Evolutionary conservation across 1,139 yeast genomes (phyloP), one percentile per base, ranked within the genome.

Genomic region (Komagataea norvegica): DNA sequence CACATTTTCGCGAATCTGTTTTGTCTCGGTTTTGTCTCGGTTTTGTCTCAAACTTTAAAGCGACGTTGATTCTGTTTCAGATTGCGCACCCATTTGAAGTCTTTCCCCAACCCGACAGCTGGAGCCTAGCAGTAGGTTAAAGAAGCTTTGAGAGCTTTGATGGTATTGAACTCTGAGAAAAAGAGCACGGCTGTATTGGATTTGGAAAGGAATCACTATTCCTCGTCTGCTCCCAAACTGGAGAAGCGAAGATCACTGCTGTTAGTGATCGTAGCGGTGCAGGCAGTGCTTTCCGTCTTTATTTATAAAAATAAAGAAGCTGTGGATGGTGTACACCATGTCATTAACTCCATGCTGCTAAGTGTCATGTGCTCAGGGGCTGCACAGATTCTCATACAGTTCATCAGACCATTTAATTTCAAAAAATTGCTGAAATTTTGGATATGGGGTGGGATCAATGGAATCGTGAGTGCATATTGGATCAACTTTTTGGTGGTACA

Each of bases 391-490:
- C 52, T 74, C 19, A 73, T 69, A 42, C 83, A 77, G 51, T 65
- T 65, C 37, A 58, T 65, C 47, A 63, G 63, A 40, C 64, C 67
- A 31, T 66, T 67, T 41, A 65, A 65, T 38, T 49, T 65, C 14
- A 64, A 60, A 38, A 64, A 66, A 36, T 62, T 76, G 21, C 37
- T 64, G 37, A 77, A 78, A 49, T 78, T 78, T 48, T 53, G 68
- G 43, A 54, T 70, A 2, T 79, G 84, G 84, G 86, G 86, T n/a
- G 55, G 65, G 13, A 61, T 78, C 33, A 77, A 77, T 53, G 85
- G 84, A 1, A 52, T 67, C 20, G 58, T 77, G 40, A 72, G 80
- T 3, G 72, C 70, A 7, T 55, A 74, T 22, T 79, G 85, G 85
- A 68, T 78, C 31, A 73, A 73, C 34, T 46, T 68, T 30, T 58